A percentile compares a stretch with the other conserved stretches of the same genome.
phyloP scores from a whole-genome alignment of 202 grass and related monocot species.

The Panicum hallii region DNA sequence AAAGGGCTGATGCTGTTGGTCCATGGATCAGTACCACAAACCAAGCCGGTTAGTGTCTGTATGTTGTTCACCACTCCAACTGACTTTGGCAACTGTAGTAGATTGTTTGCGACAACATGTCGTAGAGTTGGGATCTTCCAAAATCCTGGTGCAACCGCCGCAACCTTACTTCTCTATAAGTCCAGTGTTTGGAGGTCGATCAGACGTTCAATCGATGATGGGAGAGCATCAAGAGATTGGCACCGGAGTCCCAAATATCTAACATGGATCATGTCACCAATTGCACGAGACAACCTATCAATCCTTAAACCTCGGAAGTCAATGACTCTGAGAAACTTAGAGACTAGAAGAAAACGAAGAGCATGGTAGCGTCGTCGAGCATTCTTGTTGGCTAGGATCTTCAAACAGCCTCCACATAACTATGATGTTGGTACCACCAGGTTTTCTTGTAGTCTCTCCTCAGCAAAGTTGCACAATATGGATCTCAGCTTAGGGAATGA shows the following conservation, averaged over 20 bases:
- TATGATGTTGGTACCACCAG: too few species aligned
- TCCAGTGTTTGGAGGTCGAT: conserved; percentile 47
- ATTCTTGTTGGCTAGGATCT: not conserved
- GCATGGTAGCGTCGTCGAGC: not conserved
- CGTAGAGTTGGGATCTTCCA: conserved; percentile 29
- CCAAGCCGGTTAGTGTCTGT: conserved; percentile 29
- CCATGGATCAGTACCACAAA: not conserved
- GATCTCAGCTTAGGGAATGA: conserved; percentile 50
- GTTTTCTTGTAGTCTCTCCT: too few species aligned
- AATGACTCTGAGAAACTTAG: conserved; percentile 47
- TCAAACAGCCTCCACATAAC: conserved; percentile 9
- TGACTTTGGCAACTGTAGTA: not conserved
- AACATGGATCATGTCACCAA: conserved; percentile 35
- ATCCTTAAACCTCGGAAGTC: conserved; percentile 29
- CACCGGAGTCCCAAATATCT: conserved; percentile 20
- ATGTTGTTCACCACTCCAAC: conserved; percentile 3
- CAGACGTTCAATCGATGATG: conserved; percentile 7
- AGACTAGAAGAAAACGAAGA: not conserved
- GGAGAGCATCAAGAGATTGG: not conserved
- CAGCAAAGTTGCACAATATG: not conserved
- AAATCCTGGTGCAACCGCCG: conserved; percentile 6
- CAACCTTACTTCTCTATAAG: not conserved
- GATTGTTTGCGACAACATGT: conserved; percentile 30
- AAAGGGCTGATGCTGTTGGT: too few species aligned
- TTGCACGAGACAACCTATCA: not conserved